Evolutionary conservation across 768 basidiomycete genomes (phyloP).

Genomic region (Termitomyces sp.): DNA sequence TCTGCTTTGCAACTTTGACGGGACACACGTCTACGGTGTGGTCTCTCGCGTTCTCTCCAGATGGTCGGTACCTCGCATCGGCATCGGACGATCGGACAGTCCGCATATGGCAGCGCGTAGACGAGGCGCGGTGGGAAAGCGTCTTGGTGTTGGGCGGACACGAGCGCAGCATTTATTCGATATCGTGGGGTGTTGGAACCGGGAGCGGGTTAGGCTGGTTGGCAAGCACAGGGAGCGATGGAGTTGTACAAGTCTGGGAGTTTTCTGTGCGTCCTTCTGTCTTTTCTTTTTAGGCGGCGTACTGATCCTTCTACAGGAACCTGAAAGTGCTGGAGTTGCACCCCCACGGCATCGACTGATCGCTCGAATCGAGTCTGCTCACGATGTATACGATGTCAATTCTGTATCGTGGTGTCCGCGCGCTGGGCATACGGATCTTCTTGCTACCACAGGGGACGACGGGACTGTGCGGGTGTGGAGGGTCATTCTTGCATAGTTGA

Average conservation of each 20-base stretch:
- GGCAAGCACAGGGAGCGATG: conserved; percentile 85
- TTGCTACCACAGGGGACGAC: conserved; percentile 88
- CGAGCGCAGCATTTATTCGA: conserved; percentile 73
- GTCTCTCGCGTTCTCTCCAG: conserved; percentile 79
- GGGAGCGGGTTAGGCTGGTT: conserved; percentile 69
- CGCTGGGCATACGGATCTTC: conserved; percentile 54
- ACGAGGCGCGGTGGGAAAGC: conserved; percentile 60
- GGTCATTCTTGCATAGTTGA: background rate
- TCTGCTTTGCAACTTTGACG: conserved; percentile 73
- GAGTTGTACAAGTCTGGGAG: conserved; percentile 78
- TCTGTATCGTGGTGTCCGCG: conserved; percentile 80
- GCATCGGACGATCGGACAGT: conserved; percentile 84
- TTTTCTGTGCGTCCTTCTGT: conserved; percentile 44
- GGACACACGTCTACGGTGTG: conserved; percentile 91
- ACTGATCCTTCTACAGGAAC: conserved; percentile 21
- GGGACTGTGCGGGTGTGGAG: conserved; percentile 78
- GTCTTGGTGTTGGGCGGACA: conserved; percentile 61
- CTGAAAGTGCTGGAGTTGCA: conserved; percentile 7
- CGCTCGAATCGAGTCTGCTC: conserved; percentile 58
- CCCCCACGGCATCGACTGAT: conserved; percentile 46
- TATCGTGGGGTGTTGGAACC: conserved; percentile 63
- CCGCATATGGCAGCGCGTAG: conserved; percentile 76
- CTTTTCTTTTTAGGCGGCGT: conserved; percentile 2
- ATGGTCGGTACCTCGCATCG: conserved; percentile 78
- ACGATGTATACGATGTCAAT: conserved; percentile 86